Evolutionary conservation across 1,139 yeast species (phyloP).

Genomic region (Spathaspora sp.): DNA sequence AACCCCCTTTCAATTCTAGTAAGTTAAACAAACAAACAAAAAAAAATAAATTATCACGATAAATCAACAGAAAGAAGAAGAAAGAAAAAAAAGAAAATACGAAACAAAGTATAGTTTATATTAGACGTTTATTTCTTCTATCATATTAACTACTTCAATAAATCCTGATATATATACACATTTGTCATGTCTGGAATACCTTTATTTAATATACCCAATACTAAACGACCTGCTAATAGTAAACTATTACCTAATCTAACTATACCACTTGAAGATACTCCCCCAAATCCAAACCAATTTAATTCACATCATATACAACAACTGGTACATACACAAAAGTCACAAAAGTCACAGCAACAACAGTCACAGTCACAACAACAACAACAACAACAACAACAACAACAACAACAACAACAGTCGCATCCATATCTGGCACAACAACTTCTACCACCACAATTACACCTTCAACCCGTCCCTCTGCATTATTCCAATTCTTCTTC

Average conservation of each 20-base stretch:
- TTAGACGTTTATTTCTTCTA: too few species aligned
- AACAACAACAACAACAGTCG: constrained; percentile 4
- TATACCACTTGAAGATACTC: constrained; percentile 12
- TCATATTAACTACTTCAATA: too few species aligned
- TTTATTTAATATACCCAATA: constrained; percentile 17
- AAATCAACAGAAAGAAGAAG: not conserved
- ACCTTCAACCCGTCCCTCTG: not conserved
- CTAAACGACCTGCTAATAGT: constrained; percentile 12
- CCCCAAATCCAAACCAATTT: not conserved
- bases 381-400: constrained; percentile 8
- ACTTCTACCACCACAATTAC: not conserved
- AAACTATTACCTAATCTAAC: constrained; percentile 13
- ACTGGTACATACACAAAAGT: not conserved
- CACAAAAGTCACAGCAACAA: constrained; percentile 8
- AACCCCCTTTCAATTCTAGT: not conserved
- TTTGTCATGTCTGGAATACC: constrained; percentile 15
- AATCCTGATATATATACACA: not conserved
- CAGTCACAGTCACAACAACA: constrained; percentile 1
- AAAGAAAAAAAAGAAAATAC: not conserved
- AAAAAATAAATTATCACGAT: not conserved
- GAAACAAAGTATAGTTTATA: too few species aligned
- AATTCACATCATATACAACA: constrained; percentile 2
- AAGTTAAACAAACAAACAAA: too few species aligned
- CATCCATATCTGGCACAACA: not conserved
- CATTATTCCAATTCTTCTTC: constrained; percentile 9